Evolutionary conservation across 1,284 basidiomycete genomes (phyloP).

Genomic region (Heterobasidion occidentale): DNA sequence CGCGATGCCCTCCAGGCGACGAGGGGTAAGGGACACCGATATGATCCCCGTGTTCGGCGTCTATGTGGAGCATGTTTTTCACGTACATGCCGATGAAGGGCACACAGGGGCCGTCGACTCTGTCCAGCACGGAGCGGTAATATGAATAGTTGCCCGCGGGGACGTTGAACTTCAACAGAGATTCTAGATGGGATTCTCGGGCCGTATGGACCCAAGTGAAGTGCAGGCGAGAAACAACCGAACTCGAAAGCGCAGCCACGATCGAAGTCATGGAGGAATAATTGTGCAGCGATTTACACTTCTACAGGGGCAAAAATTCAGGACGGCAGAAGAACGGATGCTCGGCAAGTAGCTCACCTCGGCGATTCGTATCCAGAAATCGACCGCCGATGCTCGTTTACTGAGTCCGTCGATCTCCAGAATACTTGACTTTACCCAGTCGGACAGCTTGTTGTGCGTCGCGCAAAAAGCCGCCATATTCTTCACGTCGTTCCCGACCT

Average conservation of each 20-base stretch:
- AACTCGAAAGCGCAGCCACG: conserved; percentile 52
- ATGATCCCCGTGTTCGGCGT: conserved; percentile 41
- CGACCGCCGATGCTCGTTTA: conserved; percentile 51
- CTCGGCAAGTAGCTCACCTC: conserved; percentile 41
- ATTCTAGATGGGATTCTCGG: conserved; percentile 40
- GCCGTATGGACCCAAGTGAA: conserved; percentile 64
- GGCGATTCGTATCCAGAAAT: conserved; percentile 70
- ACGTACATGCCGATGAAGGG: conserved; percentile 61
- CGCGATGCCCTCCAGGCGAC: conserved; percentile 14
- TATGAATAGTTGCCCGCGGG: conserved; percentile 50
- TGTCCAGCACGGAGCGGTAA: conserved; percentile 42
- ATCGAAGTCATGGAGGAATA: conserved; percentile 63
- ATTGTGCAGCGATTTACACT: conserved; percentile 58
- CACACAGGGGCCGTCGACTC: conserved; percentile 53
- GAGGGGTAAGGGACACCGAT: conserved; percentile 15
- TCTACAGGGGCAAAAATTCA: conserved; percentile 28
- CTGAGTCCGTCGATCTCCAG: conserved; percentile 40
- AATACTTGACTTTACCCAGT: conserved; percentile 61
- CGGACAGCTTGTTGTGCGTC: conserved; percentile 51
- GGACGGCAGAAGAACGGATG: neutral
- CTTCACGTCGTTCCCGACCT: conserved; percentile 28
- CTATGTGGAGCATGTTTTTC: conserved; percentile 48
- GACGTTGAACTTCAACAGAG: conserved; percentile 46
- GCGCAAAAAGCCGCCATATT: conserved; percentile 49
- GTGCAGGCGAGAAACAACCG: conserved; percentile 46